Conservation (phyloP, 2,329 filamentous ascomycete species). For the Fusarium tupiense region DNA sequence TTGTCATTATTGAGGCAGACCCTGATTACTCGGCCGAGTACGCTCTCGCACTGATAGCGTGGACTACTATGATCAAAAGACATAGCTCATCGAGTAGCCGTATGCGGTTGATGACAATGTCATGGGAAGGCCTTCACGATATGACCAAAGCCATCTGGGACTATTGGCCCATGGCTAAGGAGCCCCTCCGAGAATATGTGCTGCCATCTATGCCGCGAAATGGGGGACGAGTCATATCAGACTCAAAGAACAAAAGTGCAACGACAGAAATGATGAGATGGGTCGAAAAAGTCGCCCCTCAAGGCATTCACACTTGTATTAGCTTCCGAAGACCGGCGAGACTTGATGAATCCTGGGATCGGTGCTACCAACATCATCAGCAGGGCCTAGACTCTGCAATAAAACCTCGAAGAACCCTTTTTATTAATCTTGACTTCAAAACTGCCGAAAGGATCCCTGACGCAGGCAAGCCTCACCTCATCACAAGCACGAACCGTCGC, state of each 20-base stretch:
- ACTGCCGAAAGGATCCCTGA: background rate
- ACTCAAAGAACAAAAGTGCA: background rate
- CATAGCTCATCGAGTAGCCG: accelerated
- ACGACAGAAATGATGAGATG: background rate
- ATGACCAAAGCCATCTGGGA: background rate
- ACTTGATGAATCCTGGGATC: background rate
- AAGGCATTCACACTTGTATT: background rate
- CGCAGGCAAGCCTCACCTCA: background rate
- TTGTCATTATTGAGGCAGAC: background rate
- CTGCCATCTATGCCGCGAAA: background rate
- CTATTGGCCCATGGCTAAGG: background rate
- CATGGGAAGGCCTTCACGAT: background rate
- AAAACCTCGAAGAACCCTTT: background rate
- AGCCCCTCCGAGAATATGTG: background rate
- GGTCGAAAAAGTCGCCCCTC: background rate
- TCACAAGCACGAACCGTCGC: background rate
- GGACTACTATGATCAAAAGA: background rate
- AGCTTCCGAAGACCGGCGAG: background rate
- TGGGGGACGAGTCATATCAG: background rate
- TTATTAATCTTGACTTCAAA: background rate
- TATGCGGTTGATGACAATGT: background rate
- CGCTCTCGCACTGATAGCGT: background rate
- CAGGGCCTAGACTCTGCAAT: background rate
- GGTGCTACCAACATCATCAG: background rate
- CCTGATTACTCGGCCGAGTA: background rate